A percentile compares a stretch with the other conserved stretches of the same genome.
Evolutionary conservation across 768 basidiomycete genomes (phyloP).

Genomic region (Zangia roseola): DNA sequence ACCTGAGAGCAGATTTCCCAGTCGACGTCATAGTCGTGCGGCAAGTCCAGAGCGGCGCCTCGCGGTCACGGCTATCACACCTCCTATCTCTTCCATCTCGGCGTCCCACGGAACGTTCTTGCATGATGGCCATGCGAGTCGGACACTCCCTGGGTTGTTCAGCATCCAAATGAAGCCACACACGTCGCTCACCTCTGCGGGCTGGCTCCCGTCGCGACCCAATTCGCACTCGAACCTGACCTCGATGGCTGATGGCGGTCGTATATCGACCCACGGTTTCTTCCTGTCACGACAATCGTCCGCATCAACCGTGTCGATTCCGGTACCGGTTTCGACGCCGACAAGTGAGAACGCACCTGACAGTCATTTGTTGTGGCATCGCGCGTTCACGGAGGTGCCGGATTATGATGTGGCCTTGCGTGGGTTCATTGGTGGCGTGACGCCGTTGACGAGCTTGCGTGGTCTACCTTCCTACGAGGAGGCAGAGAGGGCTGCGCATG

Average conservation of each 20-base stretch:
- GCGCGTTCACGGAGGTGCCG: conserved; percentile 77
- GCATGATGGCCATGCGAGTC: conserved; percentile 50
- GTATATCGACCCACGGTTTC: conserved; percentile 1
- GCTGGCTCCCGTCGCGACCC: conserved; percentile 41
- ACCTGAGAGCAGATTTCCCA: conserved; percentile 28
- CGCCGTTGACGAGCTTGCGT: conserved; percentile 70
- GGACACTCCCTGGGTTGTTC: conserved; percentile 51
- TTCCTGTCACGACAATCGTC: background rate
- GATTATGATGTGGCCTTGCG: conserved; percentile 81
- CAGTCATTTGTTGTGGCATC: conserved; percentile 44
- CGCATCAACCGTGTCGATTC: background rate
- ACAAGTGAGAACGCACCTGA: conserved; percentile 24
- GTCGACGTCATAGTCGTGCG: conserved; percentile 45
- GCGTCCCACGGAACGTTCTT: conserved; percentile 47
- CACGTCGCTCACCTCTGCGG: conserved; percentile 42
- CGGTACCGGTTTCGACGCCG: conserved; percentile 8
- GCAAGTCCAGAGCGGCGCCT: conserved; percentile 54
- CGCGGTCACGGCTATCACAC: conserved; percentile 6
- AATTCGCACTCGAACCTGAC: conserved; percentile 34
- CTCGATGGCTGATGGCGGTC: conserved; percentile 4
- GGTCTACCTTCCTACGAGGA: conserved; percentile 91
- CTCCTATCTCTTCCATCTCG: conserved; percentile 7
- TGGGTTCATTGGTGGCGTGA: conserved; percentile 91
- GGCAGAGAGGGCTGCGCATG: conserved; percentile 30
- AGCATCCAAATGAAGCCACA: conserved; percentile 64